Evolutionary conservation across 1,139 yeast species (phyloP).

Genomic region (Geotrichum australiense): DNA sequence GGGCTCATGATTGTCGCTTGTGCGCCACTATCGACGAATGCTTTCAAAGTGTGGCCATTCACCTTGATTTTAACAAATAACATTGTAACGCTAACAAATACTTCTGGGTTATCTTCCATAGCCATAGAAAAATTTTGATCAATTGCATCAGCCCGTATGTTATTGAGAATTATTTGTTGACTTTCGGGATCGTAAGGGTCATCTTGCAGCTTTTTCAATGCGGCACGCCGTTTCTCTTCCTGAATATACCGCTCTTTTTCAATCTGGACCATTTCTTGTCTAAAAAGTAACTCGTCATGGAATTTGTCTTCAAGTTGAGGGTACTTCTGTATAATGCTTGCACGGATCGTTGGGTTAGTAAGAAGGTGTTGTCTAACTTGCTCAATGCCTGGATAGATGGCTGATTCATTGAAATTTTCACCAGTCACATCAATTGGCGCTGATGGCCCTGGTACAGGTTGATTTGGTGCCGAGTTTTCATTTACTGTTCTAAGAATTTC

Average conservation of each 20-base stretch:
- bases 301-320: conserved; percentile 38
- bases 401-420: conserved; percentile 7
- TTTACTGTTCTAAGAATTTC: conserved; percentile 10
- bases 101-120: conserved; percentile 81
- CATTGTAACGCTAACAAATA: conserved; percentile 78
- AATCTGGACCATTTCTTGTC: conserved; percentile 38
- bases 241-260: conserved; percentile 30
- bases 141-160: conserved; percentile 64
- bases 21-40: conserved; percentile 96
- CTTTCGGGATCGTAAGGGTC: conserved; percentile 73
- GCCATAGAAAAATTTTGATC: conserved; percentile 76
- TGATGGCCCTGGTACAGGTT: conserved; percentile 4
- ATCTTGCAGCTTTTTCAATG: conserved; percentile 44
- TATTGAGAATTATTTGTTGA: conserved; percentile 59
- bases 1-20: conserved; percentile 82
- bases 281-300: conserved; percentile 49
- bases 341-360: conserved; percentile 31
- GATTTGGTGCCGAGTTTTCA: conserved; percentile 19
- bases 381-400: conserved; percentile 30
- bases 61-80: conserved; percentile 70
- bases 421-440: conserved; percentile 9
- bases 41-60: conserved; percentile 75
- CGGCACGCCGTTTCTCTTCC: conserved; percentile 39
- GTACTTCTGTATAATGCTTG: conserved; percentile 31
- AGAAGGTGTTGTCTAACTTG: conserved; percentile 33